phyloP scores from a whole-genome alignment of 2,329 filamentous ascomycete species.

The Akanthomyces muscarius region DNA sequence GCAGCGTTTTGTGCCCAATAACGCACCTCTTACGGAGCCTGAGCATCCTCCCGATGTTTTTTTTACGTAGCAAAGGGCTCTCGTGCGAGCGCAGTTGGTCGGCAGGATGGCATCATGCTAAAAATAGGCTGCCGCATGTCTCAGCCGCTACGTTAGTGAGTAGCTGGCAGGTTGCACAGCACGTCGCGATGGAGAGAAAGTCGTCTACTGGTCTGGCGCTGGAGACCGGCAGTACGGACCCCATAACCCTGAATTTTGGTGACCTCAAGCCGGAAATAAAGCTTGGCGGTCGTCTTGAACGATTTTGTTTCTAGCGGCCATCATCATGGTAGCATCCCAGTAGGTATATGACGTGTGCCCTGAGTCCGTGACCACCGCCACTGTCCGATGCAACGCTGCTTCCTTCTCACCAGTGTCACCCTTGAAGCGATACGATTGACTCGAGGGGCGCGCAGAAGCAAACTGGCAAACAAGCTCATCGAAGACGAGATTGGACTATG shows the following conservation, averaged over 20 bases:
- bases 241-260: background rate
- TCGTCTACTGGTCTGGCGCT: background rate
- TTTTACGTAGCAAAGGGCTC: no score
- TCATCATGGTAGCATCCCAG: background rate
- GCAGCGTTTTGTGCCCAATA: no score
- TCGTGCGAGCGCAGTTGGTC: background rate
- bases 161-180: background rate
- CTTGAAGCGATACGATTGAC: no score
- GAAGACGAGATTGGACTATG: background rate
- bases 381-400: background rate
- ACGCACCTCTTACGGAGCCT: no score
- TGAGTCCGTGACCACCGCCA: background rate
- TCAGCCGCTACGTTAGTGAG: background rate
- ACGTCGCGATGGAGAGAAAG: background rate
- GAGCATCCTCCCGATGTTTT: no score
- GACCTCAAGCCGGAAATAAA: background rate
- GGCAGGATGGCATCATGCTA: background rate
- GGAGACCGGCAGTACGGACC: background rate
- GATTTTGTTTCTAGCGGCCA: background rate
- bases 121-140: background rate
- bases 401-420: background rate
- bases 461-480: background rate
- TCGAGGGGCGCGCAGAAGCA: background rate
- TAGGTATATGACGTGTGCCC: background rate
- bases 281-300: background rate